phyloP scores from a whole-genome alignment of 176 grass and related monocot genomes.

The Olyra latifolia region DNA sequence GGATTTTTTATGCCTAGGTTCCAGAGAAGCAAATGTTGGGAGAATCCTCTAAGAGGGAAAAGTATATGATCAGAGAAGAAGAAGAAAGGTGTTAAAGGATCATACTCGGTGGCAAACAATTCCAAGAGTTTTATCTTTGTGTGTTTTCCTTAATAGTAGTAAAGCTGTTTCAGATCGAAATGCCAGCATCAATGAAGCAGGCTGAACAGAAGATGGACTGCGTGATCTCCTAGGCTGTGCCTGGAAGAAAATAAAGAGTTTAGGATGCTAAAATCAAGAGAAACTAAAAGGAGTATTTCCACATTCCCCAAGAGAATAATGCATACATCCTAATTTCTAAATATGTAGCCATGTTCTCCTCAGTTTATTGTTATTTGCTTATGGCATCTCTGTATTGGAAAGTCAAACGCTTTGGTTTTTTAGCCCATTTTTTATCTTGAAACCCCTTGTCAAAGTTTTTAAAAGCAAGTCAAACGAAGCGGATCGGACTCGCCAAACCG shows the following conservation, averaged over 20 bases:
- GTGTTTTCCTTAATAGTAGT: conserved; percentile 76
- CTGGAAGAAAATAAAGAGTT: conserved; percentile 49
- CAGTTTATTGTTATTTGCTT: too few relatives aligned
- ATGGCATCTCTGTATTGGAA: too few relatives aligned
- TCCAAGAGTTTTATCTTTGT: conserved; percentile 77
- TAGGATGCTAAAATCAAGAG: not conserved
- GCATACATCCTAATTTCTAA: conserved; percentile 2
- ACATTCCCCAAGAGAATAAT: conserved; percentile 19
- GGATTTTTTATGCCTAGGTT: conserved; percentile 66
- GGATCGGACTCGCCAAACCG: too few relatives aligned
- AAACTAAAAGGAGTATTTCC: conserved; percentile 16
- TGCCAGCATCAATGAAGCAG: conserved; percentile 59
- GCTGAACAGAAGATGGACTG: conserved; percentile 69
- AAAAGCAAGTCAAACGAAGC: too few relatives aligned
- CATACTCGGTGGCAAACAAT: conserved; percentile 84
- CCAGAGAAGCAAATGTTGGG: conserved; percentile 30
- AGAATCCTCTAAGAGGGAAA: conserved; percentile 20
- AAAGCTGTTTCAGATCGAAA: conserved; percentile 80
- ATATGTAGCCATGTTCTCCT: not conserved
- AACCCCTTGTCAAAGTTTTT: too few relatives aligned
- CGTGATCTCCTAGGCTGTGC: conserved; percentile 74
- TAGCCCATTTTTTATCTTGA: too few relatives aligned
- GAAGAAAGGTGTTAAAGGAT: conserved; percentile 28
- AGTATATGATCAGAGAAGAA: conserved; percentile 9
- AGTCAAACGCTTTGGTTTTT: too few relatives aligned